Evolutionary conservation across 2,329 filamentous ascomycete species (phyloP), one percentile per base, ranked within the genome.

Genomic region (Acarospora socialis): DNA sequence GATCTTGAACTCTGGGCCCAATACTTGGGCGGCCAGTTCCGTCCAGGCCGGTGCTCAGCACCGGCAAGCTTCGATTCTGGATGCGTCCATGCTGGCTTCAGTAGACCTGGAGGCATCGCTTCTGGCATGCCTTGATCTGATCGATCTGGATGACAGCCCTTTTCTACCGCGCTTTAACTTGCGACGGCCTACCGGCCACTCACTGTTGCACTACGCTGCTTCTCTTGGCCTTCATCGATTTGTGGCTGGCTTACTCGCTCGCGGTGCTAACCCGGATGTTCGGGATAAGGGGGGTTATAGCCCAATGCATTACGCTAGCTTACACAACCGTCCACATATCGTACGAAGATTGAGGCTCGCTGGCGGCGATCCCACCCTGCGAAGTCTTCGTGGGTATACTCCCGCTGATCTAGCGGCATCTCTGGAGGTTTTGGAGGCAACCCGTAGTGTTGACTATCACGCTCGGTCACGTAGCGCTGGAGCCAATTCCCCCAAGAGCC

Each of bases 201-300:
- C 79, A 1, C 77, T 92, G 66, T 66, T 92, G 39, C 81, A 90
- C 46, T 62, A 86, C 39, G 81, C 80, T 2, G 81, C 75, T 43
- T 78, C 78, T 6, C 59, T 86, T 8, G 81, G 81, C 4, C 68
- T 83, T 43, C 70, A 76, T 40, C 70, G 79, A 28, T 77, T 92
- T 41, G 80, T 80, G 30, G 79, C 79, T 8, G 81, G 76, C 18
- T 65, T 92, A 16, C 60, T 92, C 13, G 78, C 76, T 7, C 70
- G 81, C 41, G 80, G 81, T n/a, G 81, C 81, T 13, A 77, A 79
- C 46, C 73, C 77, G 1, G 75, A 87, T 46, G 61, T 74, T 21
- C 69, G 73, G 34, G 83, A 92, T 50, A 77, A 74, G 40, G 77
- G 78, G 30, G 82, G 82, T 14, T 87, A 82, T 53, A 83, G 81